phyloP scores from a whole-genome alignment of 495 filamentous ascomycete genomes.

The Hyaloscypha hepaticicola region DNA sequence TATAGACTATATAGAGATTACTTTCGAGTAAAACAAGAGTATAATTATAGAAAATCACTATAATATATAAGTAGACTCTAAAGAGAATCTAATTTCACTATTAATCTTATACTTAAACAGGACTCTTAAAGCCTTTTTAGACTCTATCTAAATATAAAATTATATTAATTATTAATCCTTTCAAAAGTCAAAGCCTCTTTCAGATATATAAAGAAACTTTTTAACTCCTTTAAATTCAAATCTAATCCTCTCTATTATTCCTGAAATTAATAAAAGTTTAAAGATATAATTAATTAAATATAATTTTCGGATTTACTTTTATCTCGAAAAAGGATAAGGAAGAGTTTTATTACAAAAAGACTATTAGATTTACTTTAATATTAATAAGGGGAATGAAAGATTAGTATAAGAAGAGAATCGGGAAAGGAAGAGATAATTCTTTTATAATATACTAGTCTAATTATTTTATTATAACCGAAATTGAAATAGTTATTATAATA shows the following conservation, averaged over 20 bases:
- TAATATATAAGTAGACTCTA: background rate
- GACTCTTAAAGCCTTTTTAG: background rate
- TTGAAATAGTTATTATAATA: background rate
- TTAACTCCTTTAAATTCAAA: background rate
- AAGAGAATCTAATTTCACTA: background rate
- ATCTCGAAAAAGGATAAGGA: slow-evolving; percentile 2
- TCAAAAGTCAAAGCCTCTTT: background rate
- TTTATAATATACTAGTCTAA: slow-evolving; percentile 3
- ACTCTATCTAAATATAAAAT: background rate
- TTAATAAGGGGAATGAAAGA: background rate
- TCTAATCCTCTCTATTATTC: background rate
- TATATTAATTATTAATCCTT: background rate
- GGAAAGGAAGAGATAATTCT: background rate
- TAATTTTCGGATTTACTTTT: slow-evolving; percentile 7
- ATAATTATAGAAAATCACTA: background rate
- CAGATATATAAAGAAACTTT: background rate
- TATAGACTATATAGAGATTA: too few relatives aligned
- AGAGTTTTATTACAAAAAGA: slow-evolving; percentile 3
- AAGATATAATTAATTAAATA: slow-evolving; percentile 1
- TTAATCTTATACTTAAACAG: background rate
- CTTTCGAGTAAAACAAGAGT: background rate
- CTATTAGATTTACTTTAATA: slow-evolving; percentile 10
- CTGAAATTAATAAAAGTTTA: background rate
- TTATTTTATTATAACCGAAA: background rate
- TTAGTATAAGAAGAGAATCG: background rate